Conservation (phyloP, 768 basidiomycete genomes). For the Russula lepida region DNA sequence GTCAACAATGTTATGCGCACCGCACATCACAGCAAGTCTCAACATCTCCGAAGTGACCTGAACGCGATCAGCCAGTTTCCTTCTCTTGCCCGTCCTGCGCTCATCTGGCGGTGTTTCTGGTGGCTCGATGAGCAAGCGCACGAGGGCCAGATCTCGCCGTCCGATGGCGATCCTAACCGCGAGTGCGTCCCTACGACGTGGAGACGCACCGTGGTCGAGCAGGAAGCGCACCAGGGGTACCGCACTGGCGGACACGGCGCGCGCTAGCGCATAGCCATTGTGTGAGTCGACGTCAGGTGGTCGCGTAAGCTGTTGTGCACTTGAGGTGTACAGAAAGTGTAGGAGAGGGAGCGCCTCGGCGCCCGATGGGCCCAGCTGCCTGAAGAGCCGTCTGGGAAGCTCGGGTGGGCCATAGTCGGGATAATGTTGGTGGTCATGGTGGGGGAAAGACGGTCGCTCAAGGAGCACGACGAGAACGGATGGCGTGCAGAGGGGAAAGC, state of each 20-base stretch:
- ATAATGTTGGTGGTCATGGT: neutral
- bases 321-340: slow-evolving; percentile 42
- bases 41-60: slow-evolving; percentile 49
- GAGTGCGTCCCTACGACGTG: slow-evolving; percentile 49
- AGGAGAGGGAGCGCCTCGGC: slow-evolving; percentile 61
- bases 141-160: slow-evolving; percentile 54
- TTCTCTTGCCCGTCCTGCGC: slow-evolving; percentile 34
- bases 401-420: slow-evolving; percentile 28
- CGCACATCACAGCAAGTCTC: slow-evolving; percentile 51
- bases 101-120: slow-evolving; percentile 18
- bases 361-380: slow-evolving; percentile 32
- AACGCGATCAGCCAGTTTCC: slow-evolving; percentile 54
- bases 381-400: slow-evolving; percentile 60
- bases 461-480: slow-evolving; percentile 42
- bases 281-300: slow-evolving; percentile 55
- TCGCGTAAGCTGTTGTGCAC: slow-evolving; percentile 29
- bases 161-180: slow-evolving; percentile 71
- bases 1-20: slow-evolving; percentile 61
- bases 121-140: slow-evolving; percentile 67
- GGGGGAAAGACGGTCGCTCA: slow-evolving; percentile 19
- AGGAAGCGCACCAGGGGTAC: slow-evolving; percentile 61
- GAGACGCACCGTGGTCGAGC: slow-evolving; percentile 65
- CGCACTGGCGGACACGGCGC: slow-evolving; percentile 62
- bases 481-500: slow-evolving; percentile 40
- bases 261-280: slow-evolving; percentile 74